Conservation (phyloP, 192 early-diverging fungal species). For the Umbelopsis ramanniana region DNA sequence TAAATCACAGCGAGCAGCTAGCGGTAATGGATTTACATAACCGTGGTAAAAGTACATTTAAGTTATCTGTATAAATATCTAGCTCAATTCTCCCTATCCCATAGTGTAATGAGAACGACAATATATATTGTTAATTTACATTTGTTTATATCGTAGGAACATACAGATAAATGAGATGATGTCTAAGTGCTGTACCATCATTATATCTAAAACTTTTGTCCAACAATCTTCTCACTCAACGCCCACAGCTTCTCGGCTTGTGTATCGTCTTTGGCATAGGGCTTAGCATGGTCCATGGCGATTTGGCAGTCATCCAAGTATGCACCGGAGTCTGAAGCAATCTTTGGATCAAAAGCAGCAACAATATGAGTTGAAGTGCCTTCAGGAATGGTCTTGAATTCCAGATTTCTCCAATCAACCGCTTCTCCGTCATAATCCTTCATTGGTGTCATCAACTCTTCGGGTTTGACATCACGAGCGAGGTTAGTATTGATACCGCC, state of each 20-base stretch:
- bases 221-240: background rate
- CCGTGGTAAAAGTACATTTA: no score
- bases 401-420: background rate
- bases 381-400: background rate
- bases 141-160: no score
- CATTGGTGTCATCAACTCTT: background rate
- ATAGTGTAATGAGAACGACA: no score
- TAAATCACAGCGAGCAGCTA: no score
- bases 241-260: constrained; percentile 1
- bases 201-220: background rate
- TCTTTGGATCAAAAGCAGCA: background rate
- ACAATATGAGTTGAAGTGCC: background rate
- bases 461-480: background rate
- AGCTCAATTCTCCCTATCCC: no score
- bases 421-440: background rate
- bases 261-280: background rate
- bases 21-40: no score
- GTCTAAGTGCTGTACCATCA: background rate
- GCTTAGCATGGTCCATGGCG: background rate
- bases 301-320: background rate
- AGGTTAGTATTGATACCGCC: background rate
- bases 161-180: no score
- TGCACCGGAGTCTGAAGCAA: background rate
- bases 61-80: no score
- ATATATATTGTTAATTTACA: no score